phyloP scores from a whole-genome alignment of 495 filamentous ascomycete genomes.

The Xylaria nigripes region DNA sequence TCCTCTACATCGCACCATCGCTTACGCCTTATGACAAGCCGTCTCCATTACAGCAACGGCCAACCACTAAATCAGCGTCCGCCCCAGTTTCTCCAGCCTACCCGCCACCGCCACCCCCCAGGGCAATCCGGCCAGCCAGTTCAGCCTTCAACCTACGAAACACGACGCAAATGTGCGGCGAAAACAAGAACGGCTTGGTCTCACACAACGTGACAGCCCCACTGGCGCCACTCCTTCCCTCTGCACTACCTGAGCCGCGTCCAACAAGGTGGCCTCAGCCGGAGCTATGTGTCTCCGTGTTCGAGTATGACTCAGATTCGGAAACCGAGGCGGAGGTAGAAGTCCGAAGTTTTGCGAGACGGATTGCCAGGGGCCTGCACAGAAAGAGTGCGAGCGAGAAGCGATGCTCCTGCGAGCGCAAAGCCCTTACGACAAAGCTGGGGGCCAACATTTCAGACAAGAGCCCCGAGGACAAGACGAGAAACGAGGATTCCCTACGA shows the following conservation, averaged over 20 bases:
- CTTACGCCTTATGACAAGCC: not conserved
- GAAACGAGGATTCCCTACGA: constrained; percentile 2
- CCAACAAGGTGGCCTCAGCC: constrained; percentile 6
- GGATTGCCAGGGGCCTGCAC: constrained; percentile 24
- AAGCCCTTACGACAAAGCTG: not conserved
- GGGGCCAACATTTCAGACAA: constrained; percentile 7
- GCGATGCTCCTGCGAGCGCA: constrained; percentile 11
- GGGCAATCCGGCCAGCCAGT: constrained; percentile 11
- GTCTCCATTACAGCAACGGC: not conserved
- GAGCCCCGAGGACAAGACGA: constrained; percentile 4
- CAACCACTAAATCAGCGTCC: constrained; percentile 3
- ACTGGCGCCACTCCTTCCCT: constrained; percentile 8
- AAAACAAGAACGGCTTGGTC: not conserved
- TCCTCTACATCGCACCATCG: constrained; percentile 3
- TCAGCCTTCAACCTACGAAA: constrained; percentile 22
- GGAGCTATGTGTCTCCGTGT: constrained; percentile 22
- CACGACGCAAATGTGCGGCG: not conserved
- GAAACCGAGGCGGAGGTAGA: constrained; percentile 15
- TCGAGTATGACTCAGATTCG: constrained; percentile 24
- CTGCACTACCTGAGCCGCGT: constrained; percentile 1
- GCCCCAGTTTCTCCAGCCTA: constrained; percentile 18
- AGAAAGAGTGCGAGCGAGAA: constrained; percentile 25
- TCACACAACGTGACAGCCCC: constrained; percentile 10
- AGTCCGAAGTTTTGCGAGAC: constrained; percentile 18
- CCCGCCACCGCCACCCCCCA: constrained; percentile 16